Evolutionary conservation across 768 basidiomycete genomes (phyloP), one percentile per base, ranked within the genome.

Genomic region (Mycena polygramma): DNA sequence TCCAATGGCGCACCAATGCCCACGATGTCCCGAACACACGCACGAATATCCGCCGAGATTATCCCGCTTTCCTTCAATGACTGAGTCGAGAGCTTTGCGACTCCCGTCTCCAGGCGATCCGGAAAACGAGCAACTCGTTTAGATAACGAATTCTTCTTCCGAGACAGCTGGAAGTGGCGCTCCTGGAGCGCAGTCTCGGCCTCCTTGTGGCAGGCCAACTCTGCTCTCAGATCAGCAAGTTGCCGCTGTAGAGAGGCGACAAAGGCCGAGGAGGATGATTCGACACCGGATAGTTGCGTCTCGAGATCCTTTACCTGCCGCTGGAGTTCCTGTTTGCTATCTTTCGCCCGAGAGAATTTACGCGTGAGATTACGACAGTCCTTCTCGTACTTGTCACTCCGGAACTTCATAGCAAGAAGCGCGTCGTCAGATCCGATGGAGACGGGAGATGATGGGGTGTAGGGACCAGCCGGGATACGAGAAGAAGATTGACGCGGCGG

Each of bases 1-100:
- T 64, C 63, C 58, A 64, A 7, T 1, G 72, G 58, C 1, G 37
- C 68, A 1, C 61, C 48, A 17, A 51, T 15, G 2, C 48, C 15
- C 4, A 67, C 65, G 8, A 71, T 55, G 14, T 70, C 69, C 7
- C 57, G 72, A 8, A 71, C 71, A 54, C 72, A 68, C 15, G 57
- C 54, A 5, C 71, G 61, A 10, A 66, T 57, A 13, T 22, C 51
- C 5, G 35, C 15, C 7, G 69, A 59, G 48, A 67, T 58, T 2
- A 66, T 46, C 8, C 69, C 72, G 17, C 45, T n/a, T 7, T 73
- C 55, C 36, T 68, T 59, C 24, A 69, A 9, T 9, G 60, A 48
- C 17, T 69, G 59, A 2, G 53, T 5, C 0, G 53, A 14, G 7
- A 57, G 55, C 49, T 59, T 58, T 1, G 48, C 48, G 20, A 52